A percentile compares a stretch with the other conserved stretches of the same genome.
Evolutionary conservation across 192 early-diverging fungal species (phyloP).

Genomic region (Martensiomyces pterosporus): DNA sequence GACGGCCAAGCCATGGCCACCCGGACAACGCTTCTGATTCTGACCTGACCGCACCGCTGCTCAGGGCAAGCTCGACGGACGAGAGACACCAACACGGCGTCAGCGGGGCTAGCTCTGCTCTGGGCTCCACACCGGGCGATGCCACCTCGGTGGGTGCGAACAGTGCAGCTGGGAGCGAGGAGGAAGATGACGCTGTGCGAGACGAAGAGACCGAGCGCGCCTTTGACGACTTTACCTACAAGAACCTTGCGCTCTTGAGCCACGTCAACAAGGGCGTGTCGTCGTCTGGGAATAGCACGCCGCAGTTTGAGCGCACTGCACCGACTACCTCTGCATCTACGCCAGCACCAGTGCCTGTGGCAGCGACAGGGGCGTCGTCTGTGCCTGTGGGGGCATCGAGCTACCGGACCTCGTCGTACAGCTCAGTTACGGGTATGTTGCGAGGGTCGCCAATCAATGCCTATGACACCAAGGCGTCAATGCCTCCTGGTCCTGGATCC

Average conservation of each 20-base stretch:
- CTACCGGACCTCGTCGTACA: slow-evolving; percentile 6
- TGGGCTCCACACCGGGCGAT: neutral
- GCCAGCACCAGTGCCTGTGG: neutral
- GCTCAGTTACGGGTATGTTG: neutral
- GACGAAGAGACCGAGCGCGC: slow-evolving; percentile 40
- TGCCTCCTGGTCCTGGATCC: too few species aligned
- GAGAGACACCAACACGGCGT: slow-evolving; percentile 19
- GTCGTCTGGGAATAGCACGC: slow-evolving; percentile 34
- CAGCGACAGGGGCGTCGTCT: slow-evolving; percentile 5
- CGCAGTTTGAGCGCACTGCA: slow-evolving; percentile 18
- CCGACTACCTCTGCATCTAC: slow-evolving; percentile 2
- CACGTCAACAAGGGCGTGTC: slow-evolving; percentile 62
- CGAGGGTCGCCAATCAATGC: slow-evolving; percentile 30
- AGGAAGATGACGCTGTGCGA: slow-evolving; percentile 3
- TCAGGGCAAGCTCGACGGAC: slow-evolving; percentile 40
- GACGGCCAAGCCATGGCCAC: slow-evolving; percentile 34
- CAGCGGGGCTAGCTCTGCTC: slow-evolving; percentile 6
- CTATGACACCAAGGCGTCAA: slow-evolving; percentile 14
- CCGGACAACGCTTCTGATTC: slow-evolving; percentile 12
- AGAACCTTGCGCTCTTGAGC: slow-evolving; percentile 59
- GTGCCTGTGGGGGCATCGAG: slow-evolving; percentile 1
- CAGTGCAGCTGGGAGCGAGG: slow-evolving; percentile 7
- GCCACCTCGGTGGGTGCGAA: slow-evolving; percentile 6
- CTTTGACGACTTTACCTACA: slow-evolving; percentile 64
- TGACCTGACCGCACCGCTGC: slow-evolving; percentile 11